phyloP scores from a whole-genome alignment of 495 filamentous ascomycete species.

The Trichoderma reesei region DNA sequence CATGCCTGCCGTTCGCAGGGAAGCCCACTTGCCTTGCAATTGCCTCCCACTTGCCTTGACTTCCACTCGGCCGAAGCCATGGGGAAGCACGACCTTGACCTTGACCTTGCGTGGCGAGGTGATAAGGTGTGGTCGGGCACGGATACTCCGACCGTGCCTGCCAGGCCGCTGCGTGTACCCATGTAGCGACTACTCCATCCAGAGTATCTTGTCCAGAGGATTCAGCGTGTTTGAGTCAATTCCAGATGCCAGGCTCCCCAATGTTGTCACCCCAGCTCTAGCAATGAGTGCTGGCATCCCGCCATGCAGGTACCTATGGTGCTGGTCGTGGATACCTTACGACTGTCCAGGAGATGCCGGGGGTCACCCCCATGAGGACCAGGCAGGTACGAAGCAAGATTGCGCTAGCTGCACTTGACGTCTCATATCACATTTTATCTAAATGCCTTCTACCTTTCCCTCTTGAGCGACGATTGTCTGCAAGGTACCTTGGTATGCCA shows the following conservation, averaged over 20 bases:
- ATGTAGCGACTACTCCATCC: background rate
- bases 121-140: too few species aligned
- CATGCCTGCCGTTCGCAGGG: background rate
- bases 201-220: background rate
- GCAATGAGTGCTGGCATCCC: background rate
- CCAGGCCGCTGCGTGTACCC: background rate
- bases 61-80: background rate
- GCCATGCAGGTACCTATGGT: background rate
- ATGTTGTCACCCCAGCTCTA: background rate
- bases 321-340: too few species aligned
- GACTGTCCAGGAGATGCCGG: too few species aligned
- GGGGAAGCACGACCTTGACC: too few species aligned
- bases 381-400: background rate
- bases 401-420: background rate
- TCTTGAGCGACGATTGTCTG: background rate
- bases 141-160: background rate
- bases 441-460: too few species aligned
- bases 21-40: background rate
- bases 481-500: background rate
- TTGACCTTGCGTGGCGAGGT: too few species aligned
- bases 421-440: background rate
- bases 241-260: background rate
- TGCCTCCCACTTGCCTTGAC: too few species aligned
- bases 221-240: too few species aligned
- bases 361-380: too few species aligned